Evolutionary conservation across 1,139 yeast genomes (phyloP), one percentile per base, ranked within the genome.

Genomic region (Zhuliangozyma parablackwelliae): DNA sequence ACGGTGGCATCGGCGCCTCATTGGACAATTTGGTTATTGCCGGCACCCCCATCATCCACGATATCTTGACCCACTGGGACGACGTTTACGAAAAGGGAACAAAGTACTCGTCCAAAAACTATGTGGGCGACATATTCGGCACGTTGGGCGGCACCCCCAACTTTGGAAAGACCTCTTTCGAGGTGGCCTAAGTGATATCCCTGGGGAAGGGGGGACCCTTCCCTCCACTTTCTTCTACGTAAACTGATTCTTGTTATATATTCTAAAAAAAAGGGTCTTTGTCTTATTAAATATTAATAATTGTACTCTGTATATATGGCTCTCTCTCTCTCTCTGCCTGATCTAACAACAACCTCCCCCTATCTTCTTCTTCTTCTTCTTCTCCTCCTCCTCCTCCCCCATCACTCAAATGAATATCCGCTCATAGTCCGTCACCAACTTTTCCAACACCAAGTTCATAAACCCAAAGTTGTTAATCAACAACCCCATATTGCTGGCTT

Each of bases 81-180:
- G 40, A 52, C 10, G 55, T 64, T 11, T 78, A 78, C 57, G 53
- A 48, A 36, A 36, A 47, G 2, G 65, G 67, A 34, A 54, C 54
- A 30, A 62, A 65, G 39, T 61, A 65, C 41, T 55, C 60, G 35
- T 64, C 82, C 13, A 60, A 59, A 26, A 78, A 78, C 61, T 80
- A 79, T 52, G 63, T 78, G 39, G 86, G 86, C 41, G 85, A 80
- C 51, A 68, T 75, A 40, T 72, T 65, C 45, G 79, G 73, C 35
- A 65, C 81, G 33, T 65, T 78, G 53, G 80, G 65, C 23, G 64
- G 64, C 7, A 51, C 44, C 16, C 62, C 63, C 33, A 53, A 59
- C 36, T 61, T 59, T 31, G 66, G 66, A 10, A 54, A 49, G 39
- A 9, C 28, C 2, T 37, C 42, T 10, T 54, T 54, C 35, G 54